These are phyloP conservation scores for Westerdykella ornata DNA, from an alignment of 2,329 filamentous ascomycete genomes.

Conservation along the genomic window DNA sequence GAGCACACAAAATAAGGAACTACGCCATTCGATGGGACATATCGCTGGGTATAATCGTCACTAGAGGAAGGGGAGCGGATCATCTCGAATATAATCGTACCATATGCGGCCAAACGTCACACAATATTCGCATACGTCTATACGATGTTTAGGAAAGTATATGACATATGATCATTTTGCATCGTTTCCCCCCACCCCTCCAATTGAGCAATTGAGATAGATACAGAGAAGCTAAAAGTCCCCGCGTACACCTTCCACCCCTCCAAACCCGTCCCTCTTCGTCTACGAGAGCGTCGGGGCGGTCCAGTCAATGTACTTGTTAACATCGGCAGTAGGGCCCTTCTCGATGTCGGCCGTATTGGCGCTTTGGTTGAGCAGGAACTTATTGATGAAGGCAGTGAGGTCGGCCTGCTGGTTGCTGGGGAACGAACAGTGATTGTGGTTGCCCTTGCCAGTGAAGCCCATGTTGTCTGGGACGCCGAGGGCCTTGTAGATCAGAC, in stretches of 20 bases:
- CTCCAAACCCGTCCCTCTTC: neutral
- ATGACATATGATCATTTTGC: conserved; percentile 1
- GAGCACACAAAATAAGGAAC: too few species aligned
- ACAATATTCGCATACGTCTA: neutral
- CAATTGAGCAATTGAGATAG: conserved; percentile 11
- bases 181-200: too few species aligned
- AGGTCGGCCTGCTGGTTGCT: conserved; percentile 48
- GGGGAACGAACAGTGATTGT: conserved; percentile 53
- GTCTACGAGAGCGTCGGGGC: conserved; percentile 29
- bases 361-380: conserved; percentile 31
- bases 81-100: too few species aligned
- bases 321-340: conserved; percentile 23
- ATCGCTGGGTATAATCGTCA: too few species aligned
- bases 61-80: too few species aligned
- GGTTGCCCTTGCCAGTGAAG: conserved; percentile 50
- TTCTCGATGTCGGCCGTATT: conserved; percentile 33
- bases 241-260: neutral
- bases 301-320: conserved; percentile 35
- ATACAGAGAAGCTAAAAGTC: conserved; percentile 7
- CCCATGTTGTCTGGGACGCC: conserved; percentile 52
- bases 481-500: conserved; percentile 49
- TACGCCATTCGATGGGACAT: too few species aligned
- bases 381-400: conserved; percentile 51
- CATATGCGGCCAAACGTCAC: too few species aligned
- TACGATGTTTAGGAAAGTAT: too few species aligned